Percentiles rank a stretch among this genome's conserved stretches.
Conservation (phyloP, 805 yeast species). For the Wickerhamomyces alni region DNA sequence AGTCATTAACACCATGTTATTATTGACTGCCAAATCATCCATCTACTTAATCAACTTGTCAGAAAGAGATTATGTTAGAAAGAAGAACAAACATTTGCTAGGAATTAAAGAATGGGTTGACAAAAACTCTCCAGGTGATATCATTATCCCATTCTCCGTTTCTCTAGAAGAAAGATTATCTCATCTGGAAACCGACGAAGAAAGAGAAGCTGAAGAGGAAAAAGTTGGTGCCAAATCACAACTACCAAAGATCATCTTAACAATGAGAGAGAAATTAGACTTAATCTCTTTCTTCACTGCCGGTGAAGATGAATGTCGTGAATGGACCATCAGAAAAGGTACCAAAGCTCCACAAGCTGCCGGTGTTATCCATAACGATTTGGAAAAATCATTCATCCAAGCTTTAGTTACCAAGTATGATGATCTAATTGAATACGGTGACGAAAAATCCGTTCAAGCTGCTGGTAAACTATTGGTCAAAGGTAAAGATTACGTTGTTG, state of each 20-base stretch:
- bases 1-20: slow-evolving; percentile 74
- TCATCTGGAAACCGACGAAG: slow-evolving; percentile 78
- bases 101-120: slow-evolving; percentile 90
- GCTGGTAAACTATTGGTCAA: slow-evolving; percentile 86
- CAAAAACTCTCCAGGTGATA: slow-evolving; percentile 79
- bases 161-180: slow-evolving; percentile 89
- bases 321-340: slow-evolving; percentile 93
- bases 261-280: slow-evolving; percentile 82
- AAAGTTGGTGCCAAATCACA: slow-evolving; percentile 69
- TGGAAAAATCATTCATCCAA: slow-evolving; percentile 89
- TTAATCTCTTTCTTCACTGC: slow-evolving; percentile 93
- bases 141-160: slow-evolving; percentile 90
- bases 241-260: slow-evolving; percentile 76
- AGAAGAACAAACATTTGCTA: slow-evolving; percentile 80
- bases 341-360: slow-evolving; percentile 98
- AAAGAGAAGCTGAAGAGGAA: slow-evolving; percentile 71
- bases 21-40: slow-evolving; percentile 93
- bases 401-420: slow-evolving; percentile 88
- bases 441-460: slow-evolving; percentile 76
- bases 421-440: slow-evolving; percentile 71
- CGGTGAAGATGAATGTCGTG: slow-evolving; percentile 95
- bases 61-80: slow-evolving; percentile 81
- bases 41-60: slow-evolving; percentile 87
- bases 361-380: slow-evolving; percentile 94
- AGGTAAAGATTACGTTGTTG: slow-evolving; percentile 93